Evolutionary conservation across 768 basidiomycete genomes (phyloP), one percentile per base, ranked within the genome.

Genomic region (Hypsizygus marmoreus): DNA sequence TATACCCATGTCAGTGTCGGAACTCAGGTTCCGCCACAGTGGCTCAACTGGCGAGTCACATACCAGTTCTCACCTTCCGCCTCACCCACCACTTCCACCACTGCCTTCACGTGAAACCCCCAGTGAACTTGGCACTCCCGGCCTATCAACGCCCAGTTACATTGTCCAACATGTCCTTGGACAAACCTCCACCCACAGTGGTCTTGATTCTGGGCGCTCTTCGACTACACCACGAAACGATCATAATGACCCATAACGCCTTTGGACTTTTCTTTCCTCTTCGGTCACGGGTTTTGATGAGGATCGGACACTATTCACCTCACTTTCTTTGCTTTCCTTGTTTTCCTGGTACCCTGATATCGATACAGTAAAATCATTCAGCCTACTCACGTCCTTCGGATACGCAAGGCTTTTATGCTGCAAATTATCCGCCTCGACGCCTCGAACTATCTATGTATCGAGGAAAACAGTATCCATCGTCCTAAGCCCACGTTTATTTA

Each of bases 1-100:
- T 45, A 65, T 81, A 28, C 77, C 79, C 1, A 67, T 78, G 45
- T 77, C 79, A 12, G 71, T 78, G n/a, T 76, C 77, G 2, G 79
- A 81, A 9, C 64, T 79, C 24, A 67, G 75, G 38, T 79, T 79
- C 59, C 67, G 75, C 28, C 69, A 74, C 33, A 77, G 67, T 49
- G 65, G 65, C 17, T 65, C 65, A 4, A 69, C 71, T 0, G 65
- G 63, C 13, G 50, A 39, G 4, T 43, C 49, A 28, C 22, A 42
- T 12, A 46, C 38, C 34, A 19, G 22, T 19, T 29, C 50, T 24
- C 29, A 42, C 0, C 71, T 68, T 12, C 61, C 53, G 9, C 64
- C 53, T 35, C 66, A 75, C 13, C 71, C 71, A n/a, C 66, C 71
- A 2, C 75, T 74, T 20, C 69, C 75, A 4, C 67, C 71, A 5